Evolutionary conservation across 495 filamentous ascomycete species (phyloP).

Genomic region (Bathelium albidoporum): DNA sequence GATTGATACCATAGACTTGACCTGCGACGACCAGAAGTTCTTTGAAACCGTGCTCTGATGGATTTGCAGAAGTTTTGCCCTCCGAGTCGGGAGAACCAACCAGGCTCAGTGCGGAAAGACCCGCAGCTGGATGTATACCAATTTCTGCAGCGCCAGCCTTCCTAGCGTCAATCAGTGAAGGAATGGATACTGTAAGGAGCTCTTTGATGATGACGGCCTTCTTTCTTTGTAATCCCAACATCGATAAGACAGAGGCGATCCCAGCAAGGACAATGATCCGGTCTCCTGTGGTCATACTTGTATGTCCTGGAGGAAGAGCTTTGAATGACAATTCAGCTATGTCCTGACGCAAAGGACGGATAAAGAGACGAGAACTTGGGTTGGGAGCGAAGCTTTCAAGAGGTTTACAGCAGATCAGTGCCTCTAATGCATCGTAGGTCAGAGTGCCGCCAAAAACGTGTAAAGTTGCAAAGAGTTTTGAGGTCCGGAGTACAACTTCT

Average conservation of each 20-base stretch:
- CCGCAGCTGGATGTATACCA: constrained; percentile 88
- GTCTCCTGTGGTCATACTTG: constrained; percentile 46
- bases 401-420: constrained; percentile 5
- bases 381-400: constrained; percentile 2
- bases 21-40: constrained; percentile 22
- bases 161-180: constrained; percentile 79
- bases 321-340: constrained; percentile 61
- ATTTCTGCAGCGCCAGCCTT: constrained; percentile 89
- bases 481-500: constrained; percentile 70
- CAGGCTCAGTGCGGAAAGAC: constrained; percentile 23
- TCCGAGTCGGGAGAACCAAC: neutral
- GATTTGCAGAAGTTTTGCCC: neutral
- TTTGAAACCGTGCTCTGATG: constrained; percentile 16
- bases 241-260: constrained; percentile 69
- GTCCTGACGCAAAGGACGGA: constrained; percentile 49
- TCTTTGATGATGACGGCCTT: constrained; percentile 81
- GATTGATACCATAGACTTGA: constrained; percentile 20
- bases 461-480: constrained; percentile 59
- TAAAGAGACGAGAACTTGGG: constrained; percentile 33
- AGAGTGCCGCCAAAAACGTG: constrained; percentile 60
- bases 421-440: constrained; percentile 51
- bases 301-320: constrained; percentile 48
- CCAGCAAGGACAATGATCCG: constrained; percentile 68
- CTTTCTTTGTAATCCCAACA: constrained; percentile 68
- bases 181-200: constrained; percentile 69